phyloP scores from a whole-genome alignment of 2,329 filamentous ascomycete genomes.

The Pezicula radicicola region DNA sequence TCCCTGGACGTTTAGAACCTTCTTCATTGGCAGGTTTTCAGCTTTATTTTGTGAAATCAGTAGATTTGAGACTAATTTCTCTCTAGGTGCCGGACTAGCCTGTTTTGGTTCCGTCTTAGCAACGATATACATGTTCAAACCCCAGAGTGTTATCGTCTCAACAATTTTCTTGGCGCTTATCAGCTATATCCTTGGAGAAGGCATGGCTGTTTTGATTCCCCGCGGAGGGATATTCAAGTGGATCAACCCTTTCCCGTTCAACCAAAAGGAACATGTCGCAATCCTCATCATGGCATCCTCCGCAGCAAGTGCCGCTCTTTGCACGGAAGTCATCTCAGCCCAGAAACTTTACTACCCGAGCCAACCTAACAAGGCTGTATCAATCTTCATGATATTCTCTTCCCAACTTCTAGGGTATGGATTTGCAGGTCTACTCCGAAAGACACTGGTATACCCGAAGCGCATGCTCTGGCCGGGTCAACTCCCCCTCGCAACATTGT shows the following conservation, averaged over 20 bases:
- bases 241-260: constrained; percentile 37
- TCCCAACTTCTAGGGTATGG: constrained; percentile 63
- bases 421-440: constrained; percentile 53
- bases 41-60: not conserved
- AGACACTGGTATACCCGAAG: constrained; percentile 45
- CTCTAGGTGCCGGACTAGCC: constrained; percentile 28
- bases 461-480: constrained; percentile 29
- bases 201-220: constrained; percentile 34
- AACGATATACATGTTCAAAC: constrained; percentile 45
- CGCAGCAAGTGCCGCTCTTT: constrained; percentile 52
- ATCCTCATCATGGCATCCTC: constrained; percentile 68
- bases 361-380: constrained; percentile 47
- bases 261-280: constrained; percentile 32
- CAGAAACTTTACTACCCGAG: constrained; percentile 40
- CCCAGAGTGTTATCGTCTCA: constrained; percentile 39
- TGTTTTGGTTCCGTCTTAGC: constrained; percentile 34
- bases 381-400: constrained; percentile 56
- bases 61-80: not conserved
- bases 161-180: constrained; percentile 42
- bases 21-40: constrained; percentile 29
- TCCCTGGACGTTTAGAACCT: constrained; percentile 33
- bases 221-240: constrained; percentile 30
- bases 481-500: constrained; percentile 31
- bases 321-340: constrained; percentile 40
- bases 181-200: constrained; percentile 38